These are phyloP conservation scores for Boletus speciosus DNA, from an alignment of 768 basidiomycete genomes.

Conservation along the genomic window DNA sequence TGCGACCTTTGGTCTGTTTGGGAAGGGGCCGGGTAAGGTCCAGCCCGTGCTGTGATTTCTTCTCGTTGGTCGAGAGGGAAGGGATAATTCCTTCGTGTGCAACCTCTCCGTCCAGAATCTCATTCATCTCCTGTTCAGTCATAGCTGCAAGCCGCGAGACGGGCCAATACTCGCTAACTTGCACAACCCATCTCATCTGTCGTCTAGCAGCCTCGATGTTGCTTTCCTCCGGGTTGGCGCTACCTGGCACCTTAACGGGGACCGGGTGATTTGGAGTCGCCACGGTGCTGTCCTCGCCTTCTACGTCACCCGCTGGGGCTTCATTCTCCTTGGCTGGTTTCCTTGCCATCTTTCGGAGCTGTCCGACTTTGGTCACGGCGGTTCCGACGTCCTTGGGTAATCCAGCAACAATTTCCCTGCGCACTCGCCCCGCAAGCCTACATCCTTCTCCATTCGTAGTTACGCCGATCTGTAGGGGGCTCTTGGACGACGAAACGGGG, in stretches of 20 bases:
- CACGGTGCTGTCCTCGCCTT: constrained; percentile 50
- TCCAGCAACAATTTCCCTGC: constrained; percentile 74
- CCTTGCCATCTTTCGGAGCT: constrained; percentile 54
- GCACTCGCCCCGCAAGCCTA: constrained; percentile 72
- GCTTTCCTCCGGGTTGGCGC: constrained; percentile 31
- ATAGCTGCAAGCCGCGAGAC: constrained; percentile 70
- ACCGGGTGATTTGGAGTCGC: constrained; percentile 71
- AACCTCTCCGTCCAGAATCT: constrained; percentile 47
- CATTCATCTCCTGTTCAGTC: constrained; percentile 62
- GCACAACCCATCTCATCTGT: constrained; percentile 90
- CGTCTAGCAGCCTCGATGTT: constrained; percentile 49
- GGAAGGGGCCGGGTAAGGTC: constrained; percentile 15
- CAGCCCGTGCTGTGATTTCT: constrained; percentile 31
- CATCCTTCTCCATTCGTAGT: constrained; percentile 94
- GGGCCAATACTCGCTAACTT: constrained; percentile 96
- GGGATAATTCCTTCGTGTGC: constrained; percentile 5
- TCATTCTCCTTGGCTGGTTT: constrained; percentile 24
- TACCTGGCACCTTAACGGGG: constrained; percentile 30
- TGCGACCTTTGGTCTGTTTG: constrained; percentile 50
- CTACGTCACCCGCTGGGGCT: constrained; percentile 36
- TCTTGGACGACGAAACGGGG: constrained; percentile 39
- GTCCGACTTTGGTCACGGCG: constrained; percentile 73
- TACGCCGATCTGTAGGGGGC: constrained; percentile 70
- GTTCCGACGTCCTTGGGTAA: constrained; percentile 70
- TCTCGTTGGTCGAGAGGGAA: constrained; percentile 32